Evolutionary conservation across 192 early-diverging fungal species (phyloP).

Genomic region (Rhizophlyctis rosea): DNA sequence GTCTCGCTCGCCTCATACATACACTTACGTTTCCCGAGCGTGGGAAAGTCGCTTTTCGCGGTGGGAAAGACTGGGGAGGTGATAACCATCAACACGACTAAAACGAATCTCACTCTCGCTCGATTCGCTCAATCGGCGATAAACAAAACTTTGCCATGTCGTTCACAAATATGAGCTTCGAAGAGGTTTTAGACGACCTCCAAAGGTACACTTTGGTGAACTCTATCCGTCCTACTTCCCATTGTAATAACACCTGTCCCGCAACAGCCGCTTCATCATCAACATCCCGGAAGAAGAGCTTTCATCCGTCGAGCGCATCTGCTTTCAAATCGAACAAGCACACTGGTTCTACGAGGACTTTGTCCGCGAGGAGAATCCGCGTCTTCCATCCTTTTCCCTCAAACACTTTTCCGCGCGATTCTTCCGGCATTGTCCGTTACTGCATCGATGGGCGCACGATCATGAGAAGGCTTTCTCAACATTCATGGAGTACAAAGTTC

Average conservation of each 20-base stretch:
- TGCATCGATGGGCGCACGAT: slow-evolving; percentile 83
- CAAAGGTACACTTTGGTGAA: slow-evolving; percentile 54
- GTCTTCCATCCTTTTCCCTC: slow-evolving; percentile 78
- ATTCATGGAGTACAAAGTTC: slow-evolving; percentile 93
- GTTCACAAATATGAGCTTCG: slow-evolving; percentile 55
- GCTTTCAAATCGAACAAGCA: slow-evolving; percentile 98
- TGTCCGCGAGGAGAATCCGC: slow-evolving; percentile 79
- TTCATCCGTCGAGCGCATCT: slow-evolving; percentile 89
- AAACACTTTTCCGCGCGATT: slow-evolving; percentile 65
- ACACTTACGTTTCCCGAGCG: no score
- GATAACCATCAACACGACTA: no score
- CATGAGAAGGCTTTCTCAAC: slow-evolving; percentile 86
- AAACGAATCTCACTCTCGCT: no score
- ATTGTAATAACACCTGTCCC: neutral
- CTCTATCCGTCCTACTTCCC: neutral
- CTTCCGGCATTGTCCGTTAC: slow-evolving; percentile 86
- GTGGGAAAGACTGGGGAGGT: no score
- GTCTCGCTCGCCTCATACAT: no score
- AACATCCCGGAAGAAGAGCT: slow-evolving; percentile 96
- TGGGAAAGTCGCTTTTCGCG: no score
- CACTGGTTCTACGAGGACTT: slow-evolving; percentile 99
- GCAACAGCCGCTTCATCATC: slow-evolving; percentile 88
- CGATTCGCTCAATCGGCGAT: no score
- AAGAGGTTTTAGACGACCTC: slow-evolving; percentile 85
- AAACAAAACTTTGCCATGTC: no score